These are phyloP conservation scores for Cryptococcus maquisensis DNA, from an alignment of 1,284 basidiomycete species.

Conservation along the genomic window DNA sequence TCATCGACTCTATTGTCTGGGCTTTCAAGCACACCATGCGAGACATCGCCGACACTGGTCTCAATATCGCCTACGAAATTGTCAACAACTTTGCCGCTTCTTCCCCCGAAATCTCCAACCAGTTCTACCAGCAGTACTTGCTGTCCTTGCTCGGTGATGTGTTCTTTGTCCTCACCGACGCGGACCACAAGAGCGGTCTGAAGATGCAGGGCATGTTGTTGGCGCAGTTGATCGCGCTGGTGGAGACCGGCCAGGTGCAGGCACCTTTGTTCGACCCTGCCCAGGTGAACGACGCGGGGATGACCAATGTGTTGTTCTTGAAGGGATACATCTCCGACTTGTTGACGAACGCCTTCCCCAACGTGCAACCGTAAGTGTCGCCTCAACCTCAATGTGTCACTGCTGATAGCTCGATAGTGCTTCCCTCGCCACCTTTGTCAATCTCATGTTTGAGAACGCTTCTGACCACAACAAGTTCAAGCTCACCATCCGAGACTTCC, in stretches of 20 bases:
- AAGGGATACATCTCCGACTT: constrained; percentile 84
- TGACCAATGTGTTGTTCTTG: constrained; percentile 79
- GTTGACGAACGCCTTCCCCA: constrained; percentile 81
- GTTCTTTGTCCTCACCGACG: constrained; percentile 95
- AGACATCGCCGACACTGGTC: constrained; percentile 92
- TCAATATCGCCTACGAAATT: constrained; percentile 85
- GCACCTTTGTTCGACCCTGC: constrained; percentile 82
- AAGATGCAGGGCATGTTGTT: constrained; percentile 86
- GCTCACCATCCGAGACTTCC: constrained; percentile 73
- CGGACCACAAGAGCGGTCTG: constrained; percentile 96
- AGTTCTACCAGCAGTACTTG: constrained; percentile 89
- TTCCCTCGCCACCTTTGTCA: constrained; percentile 75
- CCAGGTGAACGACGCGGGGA: constrained; percentile 65
- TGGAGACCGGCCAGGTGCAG: constrained; percentile 75
- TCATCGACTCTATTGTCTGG: constrained; percentile 99
- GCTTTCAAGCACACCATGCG: constrained; percentile 99
- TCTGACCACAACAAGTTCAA: constrained; percentile 92
- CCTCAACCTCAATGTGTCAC: constrained; percentile 1
- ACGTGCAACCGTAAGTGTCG: constrained; percentile 69
- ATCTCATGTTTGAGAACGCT: constrained; percentile 77
- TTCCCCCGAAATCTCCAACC: constrained; percentile 70
- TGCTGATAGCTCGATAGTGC: constrained; percentile 36
- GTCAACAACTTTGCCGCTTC: constrained; percentile 91
- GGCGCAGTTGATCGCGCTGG: constrained; percentile 88
- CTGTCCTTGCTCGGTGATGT: constrained; percentile 91